phyloP scores from a whole-genome alignment of 2,329 filamentous ascomycete species.

The Xylaria sp. region DNA sequence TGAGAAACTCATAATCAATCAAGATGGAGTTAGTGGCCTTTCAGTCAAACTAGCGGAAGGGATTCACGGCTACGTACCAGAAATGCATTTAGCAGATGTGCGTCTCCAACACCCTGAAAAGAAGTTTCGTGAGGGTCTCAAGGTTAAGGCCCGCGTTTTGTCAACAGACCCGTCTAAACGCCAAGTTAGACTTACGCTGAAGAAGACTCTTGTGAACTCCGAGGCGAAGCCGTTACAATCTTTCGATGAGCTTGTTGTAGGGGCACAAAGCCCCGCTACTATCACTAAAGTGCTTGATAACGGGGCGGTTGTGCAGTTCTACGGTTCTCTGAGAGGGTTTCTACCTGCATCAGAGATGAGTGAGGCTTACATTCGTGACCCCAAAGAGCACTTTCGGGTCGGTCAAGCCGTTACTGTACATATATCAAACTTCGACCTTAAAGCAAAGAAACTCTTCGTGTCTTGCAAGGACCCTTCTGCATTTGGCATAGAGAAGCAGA shows the following conservation, averaged over 20 bases:
- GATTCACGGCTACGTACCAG: slow-evolving; percentile 87
- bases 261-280: slow-evolving; percentile 84
- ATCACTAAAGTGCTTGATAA: slow-evolving; percentile 81
- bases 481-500: slow-evolving; percentile 80
- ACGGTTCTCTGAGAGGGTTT: slow-evolving; percentile 84
- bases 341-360: slow-evolving; percentile 97
- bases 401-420: slow-evolving; percentile 94
- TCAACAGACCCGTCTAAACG: slow-evolving; percentile 80
- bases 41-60: slow-evolving; percentile 87
- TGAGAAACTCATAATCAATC: slow-evolving; percentile 83
- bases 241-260: slow-evolving; percentile 78
- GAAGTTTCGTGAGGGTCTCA: slow-evolving; percentile 89
- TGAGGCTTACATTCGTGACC: slow-evolving; percentile 92
- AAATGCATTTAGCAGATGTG: slow-evolving; percentile 89
- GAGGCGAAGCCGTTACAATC: slow-evolving; percentile 82
- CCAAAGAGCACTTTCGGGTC: slow-evolving; percentile 85
- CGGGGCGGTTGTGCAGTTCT: slow-evolving; percentile 93
- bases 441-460: slow-evolving; percentile 78
- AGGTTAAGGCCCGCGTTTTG: slow-evolving; percentile 86
- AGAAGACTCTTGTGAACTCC: slow-evolving; percentile 93
- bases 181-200: slow-evolving; percentile 87
- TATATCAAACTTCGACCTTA: slow-evolving; percentile 81
- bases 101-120: slow-evolving; percentile 92
- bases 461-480: slow-evolving; percentile 91
- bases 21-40: slow-evolving; percentile 81